Conservation (phyloP, 495 filamentous ascomycete genomes). For the Ramalina peruviana region DNA sequence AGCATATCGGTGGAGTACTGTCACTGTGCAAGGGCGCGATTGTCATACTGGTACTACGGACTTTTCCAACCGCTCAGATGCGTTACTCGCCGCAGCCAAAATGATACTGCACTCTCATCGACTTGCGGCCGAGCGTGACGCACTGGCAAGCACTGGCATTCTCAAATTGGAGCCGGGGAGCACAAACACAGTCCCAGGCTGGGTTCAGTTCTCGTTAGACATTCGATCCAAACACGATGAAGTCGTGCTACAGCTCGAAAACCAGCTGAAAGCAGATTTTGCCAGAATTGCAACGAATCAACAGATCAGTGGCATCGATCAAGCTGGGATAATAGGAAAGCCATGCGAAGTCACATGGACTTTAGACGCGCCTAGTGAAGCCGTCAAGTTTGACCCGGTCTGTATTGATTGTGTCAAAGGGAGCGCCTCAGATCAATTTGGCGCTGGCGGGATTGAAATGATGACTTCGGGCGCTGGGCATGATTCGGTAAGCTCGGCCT, state of each 20-base stretch:
- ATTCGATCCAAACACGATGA: conserved; percentile 48
- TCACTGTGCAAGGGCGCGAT: conserved; percentile 51
- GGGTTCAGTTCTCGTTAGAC: conserved; percentile 57
- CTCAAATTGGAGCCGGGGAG: conserved; percentile 50
- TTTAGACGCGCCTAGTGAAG: conserved; percentile 48
- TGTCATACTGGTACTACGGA: conserved; percentile 67
- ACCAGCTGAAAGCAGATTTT: conserved; percentile 41
- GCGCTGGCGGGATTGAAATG: conserved; percentile 20
- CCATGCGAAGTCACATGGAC: conserved; percentile 44
- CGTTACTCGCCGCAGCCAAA: conserved; percentile 48
- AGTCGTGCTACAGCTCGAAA: conserved; percentile 41
- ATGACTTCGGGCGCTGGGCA: too few relatives aligned
- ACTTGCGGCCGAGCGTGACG: conserved; percentile 38
- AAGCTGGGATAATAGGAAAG: conserved; percentile 31
- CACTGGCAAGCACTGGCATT: conserved; percentile 59
- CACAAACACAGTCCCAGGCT: conserved; percentile 63
- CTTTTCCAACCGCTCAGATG: conserved; percentile 36
- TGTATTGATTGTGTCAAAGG: conserved; percentile 53
- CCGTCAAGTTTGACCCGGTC: conserved; percentile 53
- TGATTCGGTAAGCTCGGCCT: too few relatives aligned
- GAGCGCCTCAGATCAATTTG: conserved; percentile 41
- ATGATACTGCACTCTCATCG: conserved; percentile 55
- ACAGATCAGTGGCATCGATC: conserved; percentile 25
- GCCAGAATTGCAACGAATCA: conserved; percentile 40
- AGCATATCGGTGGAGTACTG: conserved; percentile 56